Percentiles rank a stretch among this genome's conserved stretches.
Evolutionary conservation across 1,139 yeast species (phyloP).

Genomic region (Candida sp.): DNA sequence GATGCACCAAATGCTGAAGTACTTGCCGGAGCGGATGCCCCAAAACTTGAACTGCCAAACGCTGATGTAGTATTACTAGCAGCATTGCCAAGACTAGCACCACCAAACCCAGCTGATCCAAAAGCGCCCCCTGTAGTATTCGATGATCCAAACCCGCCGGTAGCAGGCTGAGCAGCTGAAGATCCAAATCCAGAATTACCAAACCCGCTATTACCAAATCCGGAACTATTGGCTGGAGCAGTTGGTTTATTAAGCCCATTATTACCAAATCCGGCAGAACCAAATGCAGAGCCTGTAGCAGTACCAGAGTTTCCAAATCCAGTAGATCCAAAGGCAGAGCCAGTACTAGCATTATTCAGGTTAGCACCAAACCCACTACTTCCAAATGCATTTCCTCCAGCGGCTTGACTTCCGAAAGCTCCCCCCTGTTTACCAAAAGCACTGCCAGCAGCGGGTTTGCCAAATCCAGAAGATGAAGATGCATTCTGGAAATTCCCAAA

Average conservation of each 20-base stretch:
- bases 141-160: conserved; percentile 11
- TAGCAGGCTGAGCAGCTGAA: conserved; percentile 2
- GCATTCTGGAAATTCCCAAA: conserved; percentile 3
- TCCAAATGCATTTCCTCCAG: conserved; percentile 7
- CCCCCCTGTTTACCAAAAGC: conserved; percentile 4
- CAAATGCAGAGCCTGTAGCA: conserved; percentile 5
- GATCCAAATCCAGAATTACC: conserved; percentile 6
- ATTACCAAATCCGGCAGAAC: conserved; percentile 9
- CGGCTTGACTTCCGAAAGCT: conserved; percentile 7
- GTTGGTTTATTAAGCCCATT: conserved; percentile 10
- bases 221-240: conserved; percentile 1
- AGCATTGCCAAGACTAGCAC: conserved; percentile 8
- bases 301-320: neutral
- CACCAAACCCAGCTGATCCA: conserved; percentile 6
- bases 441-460: conserved; percentile 8
- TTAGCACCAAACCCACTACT: conserved; percentile 2
- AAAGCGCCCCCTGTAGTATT: conserved; percentile 6
- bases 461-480: conserved; percentile 7
- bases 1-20: conserved; percentile 7
- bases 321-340: conserved; percentile 3
- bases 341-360: neutral
- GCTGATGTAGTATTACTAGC: conserved; percentile 12
- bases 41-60: conserved; percentile 15
- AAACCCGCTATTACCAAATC: conserved; percentile 12
- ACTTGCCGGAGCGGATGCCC: conserved; percentile 6